Base-by-base conservation (phyloP, 23 red algal genomes). In the Cyanidioschyzon merolae region DNA sequence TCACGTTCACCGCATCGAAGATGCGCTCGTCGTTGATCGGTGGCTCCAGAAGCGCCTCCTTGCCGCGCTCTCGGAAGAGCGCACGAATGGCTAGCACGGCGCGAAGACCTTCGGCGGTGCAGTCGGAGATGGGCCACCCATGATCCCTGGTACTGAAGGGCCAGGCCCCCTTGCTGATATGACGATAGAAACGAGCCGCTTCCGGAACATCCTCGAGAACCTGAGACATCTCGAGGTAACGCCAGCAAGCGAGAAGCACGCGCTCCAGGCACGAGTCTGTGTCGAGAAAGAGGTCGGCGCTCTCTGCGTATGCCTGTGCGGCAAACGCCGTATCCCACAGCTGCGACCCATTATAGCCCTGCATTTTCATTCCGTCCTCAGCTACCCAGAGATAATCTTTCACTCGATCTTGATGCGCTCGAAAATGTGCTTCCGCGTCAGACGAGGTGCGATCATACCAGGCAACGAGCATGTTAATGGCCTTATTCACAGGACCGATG, bases 281-380 rank as follows among this genome's bases (percentile, higher is more conserved):
- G 63, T 71, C 63, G 12, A 25, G 63, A 7, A 71, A 35, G 12
- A 71, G 29, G 15, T 75, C 78, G 35, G 74, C 75, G 2, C 76
- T 83, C 37, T 82, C 54, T 68, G 85, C 79, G 30, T 91, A 79
- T 15, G 94, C 94, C 77, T 98, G 94, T 3, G 57, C 79, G 0
- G 94, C 75, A 78, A 98, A 98, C 27, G 94, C 94, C 59, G 94
- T 98, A 74, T 98, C 94, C 94, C 94, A 98, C 31, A 98, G 84
- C 82, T 98, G 94, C 50, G 85, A 89, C 3, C 94, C 94, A 68
- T 98, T 98, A 74, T 98, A 98, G 16, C 94, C 94, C 67, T 98
- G 94, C 94, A 98, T 98, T 81, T 91, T 98, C 94, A 98, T 98
- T 2, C 94, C 94, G 79, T 98, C 94, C 75, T 98, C 94, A 16